Evolutionary conservation across 2,329 filamentous ascomycete species (phyloP).

Genomic region (Cercospora zeina): DNA sequence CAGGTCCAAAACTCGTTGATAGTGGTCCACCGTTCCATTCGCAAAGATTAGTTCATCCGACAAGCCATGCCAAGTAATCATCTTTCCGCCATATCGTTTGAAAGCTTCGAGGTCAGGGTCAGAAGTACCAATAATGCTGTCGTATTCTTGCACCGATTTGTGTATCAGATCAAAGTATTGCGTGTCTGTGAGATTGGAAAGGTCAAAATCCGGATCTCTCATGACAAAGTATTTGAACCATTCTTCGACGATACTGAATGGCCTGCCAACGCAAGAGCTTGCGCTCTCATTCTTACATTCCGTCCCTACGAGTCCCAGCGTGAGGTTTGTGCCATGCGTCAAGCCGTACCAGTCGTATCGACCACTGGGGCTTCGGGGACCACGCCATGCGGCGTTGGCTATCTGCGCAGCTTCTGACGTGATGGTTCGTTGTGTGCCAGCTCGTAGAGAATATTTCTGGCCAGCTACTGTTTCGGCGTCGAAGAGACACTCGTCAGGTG

Average conservation of each 20-base stretch:
- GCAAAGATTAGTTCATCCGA: constrained; percentile 44
- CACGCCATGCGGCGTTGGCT: constrained; percentile 40
- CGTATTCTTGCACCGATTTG: constrained; percentile 36
- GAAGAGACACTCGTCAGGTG: constrained; percentile 32
- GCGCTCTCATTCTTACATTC: constrained; percentile 27
- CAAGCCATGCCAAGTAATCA: constrained; percentile 49
- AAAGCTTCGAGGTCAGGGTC: constrained; percentile 45
- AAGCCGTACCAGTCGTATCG: constrained; percentile 40
- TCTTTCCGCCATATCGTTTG: constrained; percentile 43
- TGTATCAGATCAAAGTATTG: constrained; percentile 32
- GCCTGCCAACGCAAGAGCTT: constrained; percentile 27
- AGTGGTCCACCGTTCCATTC: constrained; percentile 44
- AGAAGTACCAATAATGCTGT: constrained; percentile 42
- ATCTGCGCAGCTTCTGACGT: constrained; percentile 36
- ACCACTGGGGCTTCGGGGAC: constrained; percentile 30
- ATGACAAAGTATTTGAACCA: constrained; percentile 43
- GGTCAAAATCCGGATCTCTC: constrained; percentile 39
- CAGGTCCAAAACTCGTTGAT: constrained; percentile 37
- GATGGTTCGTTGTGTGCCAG: constrained; percentile 29
- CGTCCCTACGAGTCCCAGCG: constrained; percentile 33
- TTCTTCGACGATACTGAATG: constrained; percentile 34
- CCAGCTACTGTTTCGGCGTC: constrained; percentile 40
- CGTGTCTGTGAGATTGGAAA: constrained; percentile 37
- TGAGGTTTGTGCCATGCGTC: constrained; percentile 21
- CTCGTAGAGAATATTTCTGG: constrained; percentile 40